Base-by-base conservation (phyloP, 352 stramenopile genomes). In the Phytophthora pseudosyringae region DNA sequence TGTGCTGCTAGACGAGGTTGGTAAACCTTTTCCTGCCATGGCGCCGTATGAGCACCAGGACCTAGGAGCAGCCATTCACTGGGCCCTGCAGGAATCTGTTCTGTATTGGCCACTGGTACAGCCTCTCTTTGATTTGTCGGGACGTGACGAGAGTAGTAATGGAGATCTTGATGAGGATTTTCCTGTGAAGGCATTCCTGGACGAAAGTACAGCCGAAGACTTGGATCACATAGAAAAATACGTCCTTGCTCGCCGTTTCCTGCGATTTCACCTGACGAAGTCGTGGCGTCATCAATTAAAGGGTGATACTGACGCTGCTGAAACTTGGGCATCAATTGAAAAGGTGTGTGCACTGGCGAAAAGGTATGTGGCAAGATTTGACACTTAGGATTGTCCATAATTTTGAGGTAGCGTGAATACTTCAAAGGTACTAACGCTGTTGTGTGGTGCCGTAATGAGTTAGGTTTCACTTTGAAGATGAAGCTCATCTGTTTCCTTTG, bases 21-120 rank as follows among this genome's bases (percentile, higher is more conserved):
- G 56, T 6, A 59, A 53, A 31, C 26, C 58, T 7, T 60, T 67
- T 48, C 53, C 60, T 43, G 26, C 53, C 7, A 85, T 86, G 39
- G 79, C 76, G 0, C 70, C 50, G 26, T 92, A 92, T 40, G 65
- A 81, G 4, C 85, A 94, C 41, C 85, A 92, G 68, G 81, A 94
- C 52, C 80, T 91, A 56, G 85, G 83, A n/a, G 81, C 85, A n/a
- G 83, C 85, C 1, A 74, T 94, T 46, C 83, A 93, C 59, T 78
- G 78, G 28, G 83, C 81, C 29, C 41, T 93, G 12, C 71, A 83
- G 16, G 80, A 92, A 41, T 74, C 78, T 29, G 55, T 84, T 21
- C 15, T 81, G 44, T 91, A 79, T 59, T 49, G 54, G 15, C 45
- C 62, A 7, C 44, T 91, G 9, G 73, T 76, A 4, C 25, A 54